A percentile compares a stretch with the other conserved stretches of the same genome.
phyloP scores from a whole-genome alignment of 768 basidiomycete species.

The Ramaria sp. region DNA sequence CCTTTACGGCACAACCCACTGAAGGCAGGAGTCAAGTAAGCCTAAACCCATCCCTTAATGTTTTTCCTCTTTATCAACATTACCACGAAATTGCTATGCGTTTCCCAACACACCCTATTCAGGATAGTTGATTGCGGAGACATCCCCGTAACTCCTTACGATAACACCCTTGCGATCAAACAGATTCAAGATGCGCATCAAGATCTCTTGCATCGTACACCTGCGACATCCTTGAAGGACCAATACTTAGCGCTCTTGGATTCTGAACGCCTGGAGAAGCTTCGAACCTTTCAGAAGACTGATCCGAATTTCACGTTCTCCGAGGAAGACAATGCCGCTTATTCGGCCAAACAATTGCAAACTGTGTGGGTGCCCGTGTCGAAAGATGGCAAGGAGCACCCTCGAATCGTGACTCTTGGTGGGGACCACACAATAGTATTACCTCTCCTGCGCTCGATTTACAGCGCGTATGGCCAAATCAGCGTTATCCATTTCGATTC shows the following conservation, averaged over 20 bases:
- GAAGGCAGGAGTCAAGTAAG: slow-evolving; percentile 40
- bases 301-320: slow-evolving; percentile 6
- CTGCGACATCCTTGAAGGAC: slow-evolving; percentile 40
- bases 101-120: background rate
- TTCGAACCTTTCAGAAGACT: background rate
- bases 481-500: slow-evolving; percentile 84
- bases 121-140: slow-evolving; percentile 65
- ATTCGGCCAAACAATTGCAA: slow-evolving; percentile 37
- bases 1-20: slow-evolving; percentile 67
- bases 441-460: slow-evolving; percentile 56
- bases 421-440: slow-evolving; percentile 83
- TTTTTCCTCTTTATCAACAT: background rate
- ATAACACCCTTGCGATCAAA: slow-evolving; percentile 59
- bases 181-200: slow-evolving; percentile 71
- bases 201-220: slow-evolving; percentile 49
- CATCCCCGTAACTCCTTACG: slow-evolving; percentile 70
- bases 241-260: slow-evolving; percentile 3
- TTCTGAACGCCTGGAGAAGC: slow-evolving; percentile 4
- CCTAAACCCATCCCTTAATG: background rate
- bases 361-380: slow-evolving; percentile 54
- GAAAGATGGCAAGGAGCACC: slow-evolving; percentile 66
- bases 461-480: slow-evolving; percentile 69
- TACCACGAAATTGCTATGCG: too few relatives aligned
- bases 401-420: slow-evolving; percentile 72
- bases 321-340: slow-evolving; percentile 1